These are phyloP conservation scores for Apiospora saccharicola DNA, from an alignment of 2,329 filamentous ascomycete species.

Conservation along the genomic window DNA sequence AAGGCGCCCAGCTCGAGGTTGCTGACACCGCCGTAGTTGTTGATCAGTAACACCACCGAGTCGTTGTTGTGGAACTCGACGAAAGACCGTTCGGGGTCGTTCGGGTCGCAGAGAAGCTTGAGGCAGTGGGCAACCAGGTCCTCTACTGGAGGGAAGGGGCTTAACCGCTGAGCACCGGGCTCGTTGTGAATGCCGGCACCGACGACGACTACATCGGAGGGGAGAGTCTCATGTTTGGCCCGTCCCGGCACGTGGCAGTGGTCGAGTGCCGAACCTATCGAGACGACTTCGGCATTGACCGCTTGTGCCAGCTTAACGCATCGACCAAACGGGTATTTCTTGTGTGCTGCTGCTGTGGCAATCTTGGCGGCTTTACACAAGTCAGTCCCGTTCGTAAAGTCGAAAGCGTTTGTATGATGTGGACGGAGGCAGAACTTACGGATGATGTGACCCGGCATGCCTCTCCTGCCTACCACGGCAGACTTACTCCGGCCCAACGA, in stretches of 20 bases:
- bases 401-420: neutral
- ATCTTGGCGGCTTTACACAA: conserved; percentile 68
- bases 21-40: conserved; percentile 65
- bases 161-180: conserved; percentile 47
- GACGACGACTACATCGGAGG: conserved; percentile 47
- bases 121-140: conserved; percentile 55
- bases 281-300: conserved; percentile 66
- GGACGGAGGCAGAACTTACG: conserved; percentile 45
- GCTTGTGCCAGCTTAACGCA: conserved; percentile 63
- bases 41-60: conserved; percentile 59
- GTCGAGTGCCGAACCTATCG: conserved; percentile 72
- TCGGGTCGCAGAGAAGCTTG: conserved; percentile 56
- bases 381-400: conserved; percentile 40
- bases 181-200: conserved; percentile 66
- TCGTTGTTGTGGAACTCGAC: conserved; percentile 53
- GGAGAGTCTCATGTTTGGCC: conserved; percentile 55
- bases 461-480: conserved; percentile 75
- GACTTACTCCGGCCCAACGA: conserved; percentile 71
- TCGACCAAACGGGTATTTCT: conserved; percentile 63
- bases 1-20: conserved; percentile 63
- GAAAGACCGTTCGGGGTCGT: conserved; percentile 62
- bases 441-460: conserved; percentile 70
- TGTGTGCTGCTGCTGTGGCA: conserved; percentile 69
- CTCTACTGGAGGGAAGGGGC: conserved; percentile 49
- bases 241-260: conserved; percentile 78